Evolutionary conservation across 164 flowering plant species (phyloP).

Genomic region (Chimonanthus praecox): DNA sequence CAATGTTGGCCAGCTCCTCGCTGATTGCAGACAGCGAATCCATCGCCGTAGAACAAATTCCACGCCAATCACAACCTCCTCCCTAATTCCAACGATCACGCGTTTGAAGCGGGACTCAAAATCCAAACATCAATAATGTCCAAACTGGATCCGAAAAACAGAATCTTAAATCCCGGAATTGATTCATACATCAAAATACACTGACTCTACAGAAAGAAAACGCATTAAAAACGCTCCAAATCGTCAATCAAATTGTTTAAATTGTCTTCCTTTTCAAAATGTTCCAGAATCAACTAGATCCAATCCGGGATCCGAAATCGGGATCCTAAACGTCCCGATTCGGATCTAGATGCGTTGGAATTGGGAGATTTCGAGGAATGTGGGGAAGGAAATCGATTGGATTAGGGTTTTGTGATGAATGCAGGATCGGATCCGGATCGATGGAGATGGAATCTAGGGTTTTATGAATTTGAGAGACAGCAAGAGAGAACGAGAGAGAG

Average conservation of each 20-base stretch:
- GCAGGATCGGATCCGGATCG: not conserved
- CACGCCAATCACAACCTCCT: not conserved
- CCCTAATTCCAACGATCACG: not conserved
- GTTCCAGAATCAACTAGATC: too few species aligned
- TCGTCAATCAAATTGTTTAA: too few species aligned
- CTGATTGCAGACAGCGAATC: slow-evolving; percentile 59
- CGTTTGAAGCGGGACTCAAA: not conserved
- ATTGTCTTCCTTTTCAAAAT: too few species aligned
- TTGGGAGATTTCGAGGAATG: not conserved
- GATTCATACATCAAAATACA: not conserved
- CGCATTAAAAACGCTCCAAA: not conserved
- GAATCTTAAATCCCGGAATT: not conserved
- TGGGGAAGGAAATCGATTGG: not conserved
- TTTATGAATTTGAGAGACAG: not conserved
- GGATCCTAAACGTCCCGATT: not conserved
- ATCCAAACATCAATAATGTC: not conserved
- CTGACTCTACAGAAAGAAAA: not conserved
- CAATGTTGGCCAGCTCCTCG: slow-evolving; percentile 79
- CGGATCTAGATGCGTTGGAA: not conserved
- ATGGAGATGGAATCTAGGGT: not conserved
- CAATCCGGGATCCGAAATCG: too few species aligned
- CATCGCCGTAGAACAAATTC: slow-evolving; percentile 22
- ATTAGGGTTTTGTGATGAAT: not conserved
- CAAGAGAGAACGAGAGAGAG: not conserved
- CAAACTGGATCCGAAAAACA: not conserved